Evolutionary conservation across 345 rosid genomes (phyloP).

Genomic region (Dovyalis caffra): DNA sequence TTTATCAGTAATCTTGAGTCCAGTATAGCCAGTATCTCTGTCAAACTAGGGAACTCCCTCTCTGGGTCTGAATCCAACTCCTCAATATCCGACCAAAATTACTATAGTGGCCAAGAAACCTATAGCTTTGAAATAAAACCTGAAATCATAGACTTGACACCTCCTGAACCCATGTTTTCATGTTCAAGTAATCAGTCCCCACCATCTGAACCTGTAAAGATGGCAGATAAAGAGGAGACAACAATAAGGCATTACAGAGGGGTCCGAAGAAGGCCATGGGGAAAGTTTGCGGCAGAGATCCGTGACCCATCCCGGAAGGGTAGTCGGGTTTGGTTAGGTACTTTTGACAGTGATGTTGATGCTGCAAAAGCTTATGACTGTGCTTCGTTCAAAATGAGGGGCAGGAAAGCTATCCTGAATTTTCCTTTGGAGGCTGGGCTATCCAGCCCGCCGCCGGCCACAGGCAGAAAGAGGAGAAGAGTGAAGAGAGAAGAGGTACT

Average conservation of each 20-base stretch:
- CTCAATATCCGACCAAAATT: slow-evolving; percentile 24
- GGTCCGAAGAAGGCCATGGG: slow-evolving; percentile 92
- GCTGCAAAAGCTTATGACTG: slow-evolving; percentile 91
- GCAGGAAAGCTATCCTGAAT: slow-evolving; percentile 80
- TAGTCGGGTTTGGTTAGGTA: slow-evolving; percentile 86
- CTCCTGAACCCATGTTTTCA: slow-evolving; percentile 3
- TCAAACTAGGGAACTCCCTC: slow-evolving; percentile 28
- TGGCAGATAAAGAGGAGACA: slow-evolving; percentile 11
- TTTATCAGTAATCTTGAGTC: slow-evolving; percentile 32
- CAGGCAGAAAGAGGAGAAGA: slow-evolving; percentile 57
- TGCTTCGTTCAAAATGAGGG: slow-evolving; percentile 84
- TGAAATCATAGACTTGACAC: slow-evolving; percentile 22
- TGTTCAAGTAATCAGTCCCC: slow-evolving; percentile 8
- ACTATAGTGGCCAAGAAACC: not conserved
- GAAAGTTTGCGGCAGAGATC: slow-evolving; percentile 91
- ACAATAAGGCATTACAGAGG: slow-evolving; percentile 64
- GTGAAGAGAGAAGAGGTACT: slow-evolving; percentile 11
- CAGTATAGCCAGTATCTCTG: slow-evolving; percentile 20
- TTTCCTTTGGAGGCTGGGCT: slow-evolving; percentile 81
- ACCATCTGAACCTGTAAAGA: slow-evolving; percentile 5
- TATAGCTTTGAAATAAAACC: slow-evolving; percentile 23
- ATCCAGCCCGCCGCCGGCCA: slow-evolving; percentile 40
- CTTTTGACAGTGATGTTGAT: slow-evolving; percentile 63
- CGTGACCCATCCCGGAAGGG: slow-evolving; percentile 82
- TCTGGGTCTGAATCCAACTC: slow-evolving; percentile 43